Conservation (phyloP, 176 grass and related monocot species). For the Pontederia paniculata region DNA sequence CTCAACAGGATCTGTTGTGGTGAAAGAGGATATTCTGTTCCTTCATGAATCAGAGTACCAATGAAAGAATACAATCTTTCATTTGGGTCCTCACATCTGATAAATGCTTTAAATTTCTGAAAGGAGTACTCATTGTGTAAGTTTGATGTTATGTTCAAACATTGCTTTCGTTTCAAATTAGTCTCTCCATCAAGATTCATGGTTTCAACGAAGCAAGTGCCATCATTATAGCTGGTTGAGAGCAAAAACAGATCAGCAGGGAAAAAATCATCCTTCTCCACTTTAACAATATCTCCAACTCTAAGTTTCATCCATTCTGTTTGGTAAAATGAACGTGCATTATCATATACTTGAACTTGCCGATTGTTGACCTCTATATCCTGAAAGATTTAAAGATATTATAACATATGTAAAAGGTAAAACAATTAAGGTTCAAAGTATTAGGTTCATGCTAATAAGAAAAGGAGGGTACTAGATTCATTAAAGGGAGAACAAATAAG, state of each 20-base stretch:
- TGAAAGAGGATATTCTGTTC: slow-evolving; percentile 33
- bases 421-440: background rate
- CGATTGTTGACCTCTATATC: slow-evolving; percentile 72
- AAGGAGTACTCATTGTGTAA: slow-evolving; percentile 37
- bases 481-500: no score
- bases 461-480: background rate
- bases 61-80: slow-evolving; percentile 71
- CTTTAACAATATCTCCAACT: slow-evolving; percentile 64
- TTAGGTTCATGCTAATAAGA: background rate
- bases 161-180: slow-evolving; percentile 87
- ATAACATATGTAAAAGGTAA: background rate
- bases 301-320: slow-evolving; percentile 62
- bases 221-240: slow-evolving; percentile 71
- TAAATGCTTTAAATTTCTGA: slow-evolving; percentile 16
- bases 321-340: slow-evolving; percentile 23
- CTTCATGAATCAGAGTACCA: slow-evolving; percentile 40
- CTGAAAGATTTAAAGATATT: slow-evolving; percentile 25
- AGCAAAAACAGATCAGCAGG: slow-evolving; percentile 82
- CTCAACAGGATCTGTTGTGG: slow-evolving; percentile 74
- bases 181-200: slow-evolving; percentile 98
- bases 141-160: slow-evolving; percentile 33
- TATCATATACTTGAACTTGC: slow-evolving; percentile 23
- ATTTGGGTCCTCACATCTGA: slow-evolving; percentile 81
- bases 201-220: slow-evolving; percentile 80
- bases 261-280: slow-evolving; percentile 80